Percentiles rank a stretch among this genome's conserved stretches.
These are phyloP conservation scores for Trametes gibbosa DNA, from an alignment of 768 basidiomycete genomes.

Conservation along the genomic window DNA sequence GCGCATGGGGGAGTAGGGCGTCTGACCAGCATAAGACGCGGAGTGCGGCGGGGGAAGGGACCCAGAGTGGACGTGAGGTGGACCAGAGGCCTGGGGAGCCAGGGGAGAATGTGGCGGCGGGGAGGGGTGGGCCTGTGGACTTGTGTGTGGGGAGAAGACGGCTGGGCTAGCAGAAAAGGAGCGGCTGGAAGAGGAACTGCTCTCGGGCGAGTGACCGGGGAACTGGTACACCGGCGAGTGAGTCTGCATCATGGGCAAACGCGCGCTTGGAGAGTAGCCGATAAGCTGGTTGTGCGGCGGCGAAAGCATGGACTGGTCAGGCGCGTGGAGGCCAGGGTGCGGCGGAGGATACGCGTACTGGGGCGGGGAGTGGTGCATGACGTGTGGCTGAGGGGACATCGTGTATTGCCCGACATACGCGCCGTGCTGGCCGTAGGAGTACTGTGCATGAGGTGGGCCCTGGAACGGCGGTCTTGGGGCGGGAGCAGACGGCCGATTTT, in stretches of 20 bases:
- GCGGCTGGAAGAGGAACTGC: constrained; percentile 28
- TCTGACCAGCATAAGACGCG: constrained; percentile 20
- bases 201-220: constrained; percentile 35
- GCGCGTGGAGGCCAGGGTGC: constrained; percentile 35
- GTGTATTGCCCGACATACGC: constrained; percentile 47
- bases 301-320: constrained; percentile 37
- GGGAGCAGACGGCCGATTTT: constrained; percentile 28
- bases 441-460: constrained; percentile 23
- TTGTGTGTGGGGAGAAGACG: constrained; percentile 18
- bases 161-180: constrained; percentile 18
- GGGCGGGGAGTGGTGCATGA: constrained; percentile 22
- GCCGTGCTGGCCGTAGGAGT: constrained; percentile 29
- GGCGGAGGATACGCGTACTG: constrained; percentile 34
- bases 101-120: constrained; percentile 23
- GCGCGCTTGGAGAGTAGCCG: constrained; percentile 35
- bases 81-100: constrained; percentile 9
- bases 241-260: constrained; percentile 37
- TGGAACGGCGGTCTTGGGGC: constrained; percentile 23
- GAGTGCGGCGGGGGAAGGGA: constrained; percentile 16
- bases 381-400: constrained; percentile 38
- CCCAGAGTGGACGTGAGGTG: constrained; percentile 10
- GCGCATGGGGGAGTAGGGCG: constrained; percentile 24
- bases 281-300: constrained; percentile 34
- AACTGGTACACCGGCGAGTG: constrained; percentile 40
- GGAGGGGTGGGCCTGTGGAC: constrained; percentile 20